Conservation (phyloP, 2,329 filamentous ascomycete genomes). For the Apiospora marii region DNA sequence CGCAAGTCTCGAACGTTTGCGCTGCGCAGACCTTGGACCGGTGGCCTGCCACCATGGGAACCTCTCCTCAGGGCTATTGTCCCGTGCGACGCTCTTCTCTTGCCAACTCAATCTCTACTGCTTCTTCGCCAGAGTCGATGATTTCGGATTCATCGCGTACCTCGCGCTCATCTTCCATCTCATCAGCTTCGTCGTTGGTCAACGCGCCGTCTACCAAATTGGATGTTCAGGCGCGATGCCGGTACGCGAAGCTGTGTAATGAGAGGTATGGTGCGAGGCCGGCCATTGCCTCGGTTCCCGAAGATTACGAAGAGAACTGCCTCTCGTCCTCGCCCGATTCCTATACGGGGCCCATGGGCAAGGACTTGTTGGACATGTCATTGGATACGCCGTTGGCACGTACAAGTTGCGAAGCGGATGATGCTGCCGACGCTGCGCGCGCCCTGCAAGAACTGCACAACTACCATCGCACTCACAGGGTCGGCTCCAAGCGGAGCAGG, state of each 20-base stretch:
- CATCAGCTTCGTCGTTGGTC: slow-evolving; percentile 66
- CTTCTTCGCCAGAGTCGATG: slow-evolving; percentile 73
- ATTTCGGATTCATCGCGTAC: slow-evolving; percentile 68
- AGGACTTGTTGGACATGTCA: slow-evolving; percentile 58
- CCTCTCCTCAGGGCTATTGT: slow-evolving; percentile 61
- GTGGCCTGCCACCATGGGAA: slow-evolving; percentile 55
- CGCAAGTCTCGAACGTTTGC: slow-evolving; percentile 57
- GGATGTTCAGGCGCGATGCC: slow-evolving; percentile 70
- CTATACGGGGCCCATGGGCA: slow-evolving; percentile 61
- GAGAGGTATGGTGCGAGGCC: slow-evolving; percentile 63
- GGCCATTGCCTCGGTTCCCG: slow-evolving; percentile 64
- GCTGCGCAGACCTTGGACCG: slow-evolving; percentile 61
- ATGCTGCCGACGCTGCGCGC: slow-evolving; percentile 62
- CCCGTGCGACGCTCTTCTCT: slow-evolving; percentile 67
- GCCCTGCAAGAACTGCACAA: slow-evolving; percentile 68
- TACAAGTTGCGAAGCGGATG: slow-evolving; percentile 57
- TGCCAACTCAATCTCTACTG: slow-evolving; percentile 68
- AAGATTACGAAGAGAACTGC: slow-evolving; percentile 60
- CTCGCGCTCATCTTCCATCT: slow-evolving; percentile 71
- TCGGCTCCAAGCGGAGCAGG: slow-evolving; percentile 66
- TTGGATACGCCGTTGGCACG: slow-evolving; percentile 56
- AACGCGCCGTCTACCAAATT: slow-evolving; percentile 65
- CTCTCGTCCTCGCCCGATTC: slow-evolving; percentile 65
- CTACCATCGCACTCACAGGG: slow-evolving; percentile 47
- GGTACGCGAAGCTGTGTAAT: slow-evolving; percentile 64